Evolutionary conservation across 345 rosid genomes (phyloP).

Genomic region (Hirschfeldia incana): DNA sequence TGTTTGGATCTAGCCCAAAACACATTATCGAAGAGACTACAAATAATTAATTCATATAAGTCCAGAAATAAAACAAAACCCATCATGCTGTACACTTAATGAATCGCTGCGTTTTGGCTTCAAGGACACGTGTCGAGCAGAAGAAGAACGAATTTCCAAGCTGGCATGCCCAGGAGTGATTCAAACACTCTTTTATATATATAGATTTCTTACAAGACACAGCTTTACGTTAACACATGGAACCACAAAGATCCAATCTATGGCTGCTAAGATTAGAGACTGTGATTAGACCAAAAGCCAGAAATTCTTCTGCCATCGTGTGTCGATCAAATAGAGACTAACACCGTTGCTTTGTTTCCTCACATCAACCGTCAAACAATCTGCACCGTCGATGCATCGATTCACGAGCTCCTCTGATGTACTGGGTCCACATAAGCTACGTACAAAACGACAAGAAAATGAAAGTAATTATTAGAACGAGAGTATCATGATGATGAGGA

Average conservation of each 20-base stretch:
- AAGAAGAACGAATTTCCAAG: no score
- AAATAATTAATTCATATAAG: no score
- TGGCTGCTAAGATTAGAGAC: constrained; percentile 1
- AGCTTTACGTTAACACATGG: constrained; percentile 10
- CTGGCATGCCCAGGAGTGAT: no score
- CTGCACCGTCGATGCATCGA: constrained; percentile 70
- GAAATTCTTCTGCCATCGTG: constrained; percentile 90
- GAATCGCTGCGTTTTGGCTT: no score
- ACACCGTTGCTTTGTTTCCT: constrained; percentile 83
- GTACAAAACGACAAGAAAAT: neutral
- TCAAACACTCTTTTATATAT: no score
- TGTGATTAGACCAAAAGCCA: constrained; percentile 81
- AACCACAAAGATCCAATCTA: neutral
- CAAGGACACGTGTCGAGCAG: no score
- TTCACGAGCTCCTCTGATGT: constrained; percentile 75
- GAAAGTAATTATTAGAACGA: constrained; percentile 13
- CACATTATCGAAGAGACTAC: no score
- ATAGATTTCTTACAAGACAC: constrained; percentile 26
- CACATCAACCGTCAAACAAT: constrained; percentile 89
- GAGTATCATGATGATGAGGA: constrained; percentile 15
- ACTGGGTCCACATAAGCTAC: constrained; percentile 73
- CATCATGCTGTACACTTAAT: no score
- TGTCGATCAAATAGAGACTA: constrained; percentile 87
- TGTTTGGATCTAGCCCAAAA: no score
- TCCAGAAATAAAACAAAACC: no score